Evolutionary conservation across 2,329 filamentous ascomycete genomes (phyloP), one percentile per base, ranked within the genome.

Genomic region (Aspergillus brunneoviolaceus): DNA sequence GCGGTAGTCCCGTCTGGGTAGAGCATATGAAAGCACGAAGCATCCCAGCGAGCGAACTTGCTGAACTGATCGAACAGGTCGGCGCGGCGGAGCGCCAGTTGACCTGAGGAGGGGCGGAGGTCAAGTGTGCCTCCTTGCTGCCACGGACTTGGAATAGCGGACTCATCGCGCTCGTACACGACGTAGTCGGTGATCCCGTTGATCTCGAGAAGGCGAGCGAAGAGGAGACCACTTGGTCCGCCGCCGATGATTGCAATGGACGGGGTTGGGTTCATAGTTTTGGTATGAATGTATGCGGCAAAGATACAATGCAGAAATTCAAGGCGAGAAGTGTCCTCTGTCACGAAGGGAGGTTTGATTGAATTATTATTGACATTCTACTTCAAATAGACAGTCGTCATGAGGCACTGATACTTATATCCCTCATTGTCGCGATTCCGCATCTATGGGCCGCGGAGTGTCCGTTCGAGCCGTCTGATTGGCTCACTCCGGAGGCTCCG

Each of bases 41-140:
- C 66, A 48, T 66, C 60, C 58, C 57, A 65, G 5, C 68, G 60
- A 9, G 63, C 63, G 23, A 68, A 33, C 21, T 55, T 58, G 21
- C 58, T 60, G 54, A 68, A 70, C 21, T 65, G n/a, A 39, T 64
- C 64, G 16, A 67, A 67, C 11, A 67, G 29, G 7, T 66, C 67
- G 2, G 68, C 69, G n/a, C 63, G 58, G 50, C 63, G 59, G 31
- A 69, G 51, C 9, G 66, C 67, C 29, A 52, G 47, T 33, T 71
- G 69, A 5, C 69, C 69, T 27, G 62, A 59, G 19, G 39, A 49
- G 10, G 51, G 39, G 49, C 67, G 65, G 3, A 71, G 49, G 50
- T 71, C 69, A 1, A 70, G 58, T 4, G 62, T 64, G 19, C 68
- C 68, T 19, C 63, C 64, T 59, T 66, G 65, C n/a, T 61, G 57